Conservation (phyloP, 2,329 filamentous ascomycete genomes). For the Arthrobotrys conoides region DNA sequence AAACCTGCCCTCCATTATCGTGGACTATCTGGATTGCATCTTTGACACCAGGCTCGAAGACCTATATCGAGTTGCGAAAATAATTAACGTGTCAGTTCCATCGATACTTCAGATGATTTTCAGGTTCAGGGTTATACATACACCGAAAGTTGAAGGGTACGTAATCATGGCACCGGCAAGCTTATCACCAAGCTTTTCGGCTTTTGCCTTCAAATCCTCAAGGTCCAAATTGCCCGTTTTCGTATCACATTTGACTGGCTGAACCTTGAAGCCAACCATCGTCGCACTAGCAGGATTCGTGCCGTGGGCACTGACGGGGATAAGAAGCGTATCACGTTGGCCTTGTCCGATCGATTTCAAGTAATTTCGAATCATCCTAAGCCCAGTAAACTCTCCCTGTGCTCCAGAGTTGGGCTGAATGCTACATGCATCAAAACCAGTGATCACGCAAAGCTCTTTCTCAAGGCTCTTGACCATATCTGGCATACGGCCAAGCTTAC, state of each 20-base stretch:
- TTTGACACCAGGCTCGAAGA: conserved; percentile 92
- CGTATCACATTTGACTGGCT: conserved; percentile 89
- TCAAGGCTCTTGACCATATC: conserved; percentile 81
- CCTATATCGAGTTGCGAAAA: conserved; percentile 24
- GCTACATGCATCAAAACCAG: conserved; percentile 89
- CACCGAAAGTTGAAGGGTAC: conserved; percentile 93
- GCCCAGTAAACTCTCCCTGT: conserved; percentile 92
- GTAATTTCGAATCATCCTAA: conserved; percentile 88
- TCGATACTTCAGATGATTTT: not conserved
- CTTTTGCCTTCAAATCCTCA: conserved; percentile 86
- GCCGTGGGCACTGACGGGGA: conserved; percentile 93
- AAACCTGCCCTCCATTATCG: conserved; percentile 89
- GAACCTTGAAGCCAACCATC: conserved; percentile 95
- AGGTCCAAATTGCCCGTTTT: conserved; percentile 92
- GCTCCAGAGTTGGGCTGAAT: conserved; percentile 96
- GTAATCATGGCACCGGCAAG: conserved; percentile 96
- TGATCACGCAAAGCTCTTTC: conserved; percentile 82
- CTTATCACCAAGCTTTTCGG: conserved; percentile 86
- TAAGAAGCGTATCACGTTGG: conserved; percentile 90
- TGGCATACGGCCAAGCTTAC: conserved; percentile 77
- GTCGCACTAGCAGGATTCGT: conserved; percentile 96
- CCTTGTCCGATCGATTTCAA: conserved; percentile 77
- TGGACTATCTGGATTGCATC: conserved; percentile 88
- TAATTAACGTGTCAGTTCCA: conserved; percentile 1
- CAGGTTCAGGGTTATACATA: conserved; percentile 7